These are phyloP conservation scores for Lophium mytilinum DNA, from an alignment of 495 filamentous ascomycete genomes.

Conservation along the genomic window DNA sequence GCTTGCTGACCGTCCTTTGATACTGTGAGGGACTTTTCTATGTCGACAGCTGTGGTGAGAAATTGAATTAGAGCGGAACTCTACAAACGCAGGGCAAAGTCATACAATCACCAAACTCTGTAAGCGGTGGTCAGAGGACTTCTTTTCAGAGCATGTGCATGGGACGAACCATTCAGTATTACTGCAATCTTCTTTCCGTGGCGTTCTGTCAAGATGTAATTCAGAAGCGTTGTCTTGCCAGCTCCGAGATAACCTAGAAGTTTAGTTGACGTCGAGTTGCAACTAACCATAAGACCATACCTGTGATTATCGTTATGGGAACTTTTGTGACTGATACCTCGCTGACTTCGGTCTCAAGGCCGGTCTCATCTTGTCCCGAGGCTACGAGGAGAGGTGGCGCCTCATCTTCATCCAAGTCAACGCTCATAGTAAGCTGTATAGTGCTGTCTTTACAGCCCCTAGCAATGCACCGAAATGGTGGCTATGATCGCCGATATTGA, in stretches of 20 bases:
- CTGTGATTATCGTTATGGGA: conserved; percentile 92
- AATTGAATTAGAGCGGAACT: background rate
- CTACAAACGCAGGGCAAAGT: background rate
- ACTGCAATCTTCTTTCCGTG: conserved; percentile 98
- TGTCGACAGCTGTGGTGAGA: conserved; percentile 62
- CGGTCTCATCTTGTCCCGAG: conserved; percentile 28
- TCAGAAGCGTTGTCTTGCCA: conserved; percentile 90
- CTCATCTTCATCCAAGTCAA: conserved; percentile 55
- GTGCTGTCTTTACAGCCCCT: too few relatives aligned
- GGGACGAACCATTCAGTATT: conserved; percentile 75
- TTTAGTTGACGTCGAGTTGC: too few relatives aligned
- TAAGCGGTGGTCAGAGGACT: too few relatives aligned
- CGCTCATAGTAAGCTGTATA: conserved; percentile 4
- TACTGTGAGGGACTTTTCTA: conserved; percentile 87
- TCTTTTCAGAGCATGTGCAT: background rate
- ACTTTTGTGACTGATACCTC: conserved; percentile 48
- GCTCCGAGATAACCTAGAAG: conserved; percentile 75
- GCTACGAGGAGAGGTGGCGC: conserved; percentile 66
- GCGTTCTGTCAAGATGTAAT: conserved; percentile 86
- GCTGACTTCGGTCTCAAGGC: conserved; percentile 24
- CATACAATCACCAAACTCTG: conserved; percentile 94
- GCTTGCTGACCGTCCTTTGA: conserved; percentile 77
- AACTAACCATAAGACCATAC: too few relatives aligned
- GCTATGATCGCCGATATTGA: too few relatives aligned
- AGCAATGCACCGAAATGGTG: too few relatives aligned